phyloP scores from a whole-genome alignment of 1,139 yeast species.

The Debaryomyces sp. region DNA sequence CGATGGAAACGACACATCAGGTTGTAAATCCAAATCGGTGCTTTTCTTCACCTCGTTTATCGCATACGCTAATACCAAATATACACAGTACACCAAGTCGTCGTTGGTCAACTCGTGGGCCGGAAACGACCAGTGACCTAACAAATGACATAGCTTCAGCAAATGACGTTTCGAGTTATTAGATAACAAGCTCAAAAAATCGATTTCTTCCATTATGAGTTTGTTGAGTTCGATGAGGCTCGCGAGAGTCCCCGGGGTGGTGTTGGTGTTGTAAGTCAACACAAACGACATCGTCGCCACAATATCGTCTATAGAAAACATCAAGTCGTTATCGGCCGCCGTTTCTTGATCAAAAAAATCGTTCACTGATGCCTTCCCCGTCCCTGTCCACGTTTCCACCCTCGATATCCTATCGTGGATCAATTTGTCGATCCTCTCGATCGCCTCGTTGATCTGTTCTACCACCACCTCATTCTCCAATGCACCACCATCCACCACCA shows the following conservation, averaged over 20 bases:
- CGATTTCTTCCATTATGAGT: conserved; percentile 38
- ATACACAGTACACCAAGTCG: conserved; percentile 67
- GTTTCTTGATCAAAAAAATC: conserved; percentile 20
- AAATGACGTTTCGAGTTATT: conserved; percentile 29
- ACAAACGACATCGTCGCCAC: conserved; percentile 39
- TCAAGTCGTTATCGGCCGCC: conserved; percentile 2
- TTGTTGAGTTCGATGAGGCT: conserved; percentile 28
- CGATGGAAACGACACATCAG: conserved; percentile 26
- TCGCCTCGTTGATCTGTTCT: conserved; percentile 26
- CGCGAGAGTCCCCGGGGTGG: conserved; percentile 23
- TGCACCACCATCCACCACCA: conserved; percentile 28
- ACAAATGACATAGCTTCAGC: conserved; percentile 35
- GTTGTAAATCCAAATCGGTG: conserved; percentile 13
- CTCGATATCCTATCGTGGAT: conserved; percentile 47
- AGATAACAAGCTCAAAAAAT: conserved; percentile 36
- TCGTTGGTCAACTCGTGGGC: conserved; percentile 71
- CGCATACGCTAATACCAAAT: conserved; percentile 54
- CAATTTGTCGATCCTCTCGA: conserved; percentile 29
- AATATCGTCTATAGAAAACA: conserved; percentile 23
- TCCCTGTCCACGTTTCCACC: conserved; percentile 62
- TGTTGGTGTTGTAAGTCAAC: conserved; percentile 28
- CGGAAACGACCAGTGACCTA: conserved; percentile 61
- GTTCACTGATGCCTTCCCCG: conserved; percentile 32
- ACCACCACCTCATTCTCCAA: conserved; percentile 21
- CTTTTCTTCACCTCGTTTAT: conserved; percentile 33